Evolutionary conservation across 73 alveolate species (phyloP).

Genomic region (Blepharisma stoltei): DNA sequence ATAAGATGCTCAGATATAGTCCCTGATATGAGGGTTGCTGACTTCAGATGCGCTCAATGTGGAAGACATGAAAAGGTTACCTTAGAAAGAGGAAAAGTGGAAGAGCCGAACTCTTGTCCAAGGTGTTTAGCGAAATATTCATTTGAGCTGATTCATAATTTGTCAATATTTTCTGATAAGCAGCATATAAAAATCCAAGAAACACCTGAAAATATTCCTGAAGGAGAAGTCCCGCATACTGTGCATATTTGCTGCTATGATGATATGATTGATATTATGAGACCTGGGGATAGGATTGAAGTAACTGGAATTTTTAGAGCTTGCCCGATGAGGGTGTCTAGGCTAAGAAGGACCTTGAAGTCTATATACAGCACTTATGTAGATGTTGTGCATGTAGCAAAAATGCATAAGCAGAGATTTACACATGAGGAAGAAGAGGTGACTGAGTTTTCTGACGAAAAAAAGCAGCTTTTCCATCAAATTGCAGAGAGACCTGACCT

Average conservation of each 20-base stretch:
- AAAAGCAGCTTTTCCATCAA: conserved; percentile 69
- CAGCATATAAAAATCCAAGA: conserved; percentile 95
- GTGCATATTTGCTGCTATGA: conserved; percentile 95
- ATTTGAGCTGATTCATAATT: conserved; percentile 93
- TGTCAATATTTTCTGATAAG: conserved; percentile 92
- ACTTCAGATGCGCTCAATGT: conserved; percentile 94
- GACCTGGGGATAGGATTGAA: conserved; percentile 99
- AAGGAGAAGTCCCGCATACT: conserved; percentile 99
- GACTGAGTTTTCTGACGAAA: conserved; percentile 67
- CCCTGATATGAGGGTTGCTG: conserved; percentile 97
- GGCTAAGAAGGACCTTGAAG: conserved; percentile 81
- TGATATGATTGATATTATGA: conserved; percentile 94
- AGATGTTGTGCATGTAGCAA: conserved; percentile 91
- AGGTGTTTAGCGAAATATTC: conserved; percentile 82
- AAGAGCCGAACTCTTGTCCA: conserved; percentile 94
- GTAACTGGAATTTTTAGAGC: conserved; percentile 99
- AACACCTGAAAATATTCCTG: conserved; percentile 97
- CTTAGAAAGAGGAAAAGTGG: conserved; percentile 83
- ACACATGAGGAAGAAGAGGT: conserved; percentile 75
- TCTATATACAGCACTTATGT: conserved; percentile 91
- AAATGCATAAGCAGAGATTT: conserved; percentile 60
- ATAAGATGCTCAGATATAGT: conserved; percentile 93
- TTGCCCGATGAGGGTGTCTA: conserved; percentile 84
- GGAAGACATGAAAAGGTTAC: conserved; percentile 58
- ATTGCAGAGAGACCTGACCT: conserved; percentile 73